Evolutionary conservation across 805 yeast species (phyloP).

Genomic region (Candida sonorensis): DNA sequence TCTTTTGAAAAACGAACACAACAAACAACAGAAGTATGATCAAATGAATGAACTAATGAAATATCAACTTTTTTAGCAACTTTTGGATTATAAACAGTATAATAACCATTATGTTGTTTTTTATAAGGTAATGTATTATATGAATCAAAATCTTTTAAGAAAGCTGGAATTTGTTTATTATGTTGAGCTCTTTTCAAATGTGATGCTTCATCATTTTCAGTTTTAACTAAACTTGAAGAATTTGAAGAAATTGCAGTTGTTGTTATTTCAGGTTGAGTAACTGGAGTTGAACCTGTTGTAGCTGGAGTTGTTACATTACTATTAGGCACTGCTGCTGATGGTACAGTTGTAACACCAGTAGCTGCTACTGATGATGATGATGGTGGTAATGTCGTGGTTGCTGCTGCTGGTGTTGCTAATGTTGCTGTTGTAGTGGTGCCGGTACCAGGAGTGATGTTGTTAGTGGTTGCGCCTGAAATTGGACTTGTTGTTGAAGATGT

Average conservation of each 20-base stretch:
- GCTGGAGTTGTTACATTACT: slow-evolving; percentile 1
- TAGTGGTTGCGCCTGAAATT: not conserved
- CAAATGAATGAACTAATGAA: slow-evolving; percentile 81
- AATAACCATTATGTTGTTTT: slow-evolving; percentile 79
- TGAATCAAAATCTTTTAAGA: slow-evolving; percentile 72
- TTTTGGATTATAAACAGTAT: slow-evolving; percentile 85
- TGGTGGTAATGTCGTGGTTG: too few relatives aligned
- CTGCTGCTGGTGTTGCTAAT: too few relatives aligned
- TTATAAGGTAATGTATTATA: slow-evolving; percentile 69
- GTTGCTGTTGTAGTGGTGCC: slow-evolving; percentile 4
- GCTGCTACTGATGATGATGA: too few relatives aligned
- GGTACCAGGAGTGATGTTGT: slow-evolving; percentile 14
- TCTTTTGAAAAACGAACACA: slow-evolving; percentile 90
- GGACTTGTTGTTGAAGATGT: slow-evolving; percentile 9
- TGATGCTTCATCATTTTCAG: slow-evolving; percentile 30
- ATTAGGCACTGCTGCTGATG: not conserved
- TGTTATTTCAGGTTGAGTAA: not conserved
- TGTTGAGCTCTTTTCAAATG: slow-evolving; percentile 41
- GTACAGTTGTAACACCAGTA: slow-evolving; percentile 9
- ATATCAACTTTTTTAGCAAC: slow-evolving; percentile 73
- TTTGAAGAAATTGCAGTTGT: slow-evolving; percentile 13
- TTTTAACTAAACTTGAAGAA: slow-evolving; percentile 10
- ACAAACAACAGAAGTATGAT: slow-evolving; percentile 92
- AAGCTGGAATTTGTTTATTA: slow-evolving; percentile 75
- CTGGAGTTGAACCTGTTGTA: not conserved